phyloP scores from a whole-genome alignment of 2,329 filamentous ascomycete genomes.

The Neoarthrinium moseri region DNA sequence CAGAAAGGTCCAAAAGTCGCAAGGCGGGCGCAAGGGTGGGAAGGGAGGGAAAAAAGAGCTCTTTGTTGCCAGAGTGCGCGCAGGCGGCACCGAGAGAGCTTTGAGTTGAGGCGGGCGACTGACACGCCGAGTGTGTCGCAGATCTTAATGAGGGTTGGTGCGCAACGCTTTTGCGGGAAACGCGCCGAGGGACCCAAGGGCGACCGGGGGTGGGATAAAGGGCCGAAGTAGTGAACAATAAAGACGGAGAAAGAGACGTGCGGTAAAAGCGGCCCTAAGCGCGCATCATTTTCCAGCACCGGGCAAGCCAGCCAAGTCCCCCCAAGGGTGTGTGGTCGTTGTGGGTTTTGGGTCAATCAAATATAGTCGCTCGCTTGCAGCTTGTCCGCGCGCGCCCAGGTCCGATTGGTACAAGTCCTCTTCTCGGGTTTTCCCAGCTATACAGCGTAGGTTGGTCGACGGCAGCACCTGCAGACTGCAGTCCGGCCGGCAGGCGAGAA shows the following conservation, averaged over 20 bases:
- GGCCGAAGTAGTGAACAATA: conserved; percentile 23
- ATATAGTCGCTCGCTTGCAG: conserved; percentile 6
- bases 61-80: background rate
- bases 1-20: background rate
- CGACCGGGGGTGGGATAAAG: conserved; percentile 21
- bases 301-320: no score
- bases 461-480: conserved; percentile 13
- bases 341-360: background rate
- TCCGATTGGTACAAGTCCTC: background rate
- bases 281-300: conserved; percentile 6
- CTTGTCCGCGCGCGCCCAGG: background rate
- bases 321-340: background rate
- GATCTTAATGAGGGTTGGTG: conserved; percentile 11
- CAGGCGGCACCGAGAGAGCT: background rate
- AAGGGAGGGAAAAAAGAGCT: background rate
- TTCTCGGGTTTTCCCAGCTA: no score
- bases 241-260: conserved; percentile 12
- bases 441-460: no score
- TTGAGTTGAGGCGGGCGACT: conserved; percentile 4
- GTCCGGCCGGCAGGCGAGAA: conserved; percentile 11
- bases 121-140: conserved; percentile 11
- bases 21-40: background rate
- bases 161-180: conserved; percentile 14
- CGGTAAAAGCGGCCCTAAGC: conserved; percentile 11
- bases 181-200: conserved; percentile 15